Evolutionary conservation across 495 filamentous ascomycete genomes (phyloP).

Genomic region (Penicillium angulare): DNA sequence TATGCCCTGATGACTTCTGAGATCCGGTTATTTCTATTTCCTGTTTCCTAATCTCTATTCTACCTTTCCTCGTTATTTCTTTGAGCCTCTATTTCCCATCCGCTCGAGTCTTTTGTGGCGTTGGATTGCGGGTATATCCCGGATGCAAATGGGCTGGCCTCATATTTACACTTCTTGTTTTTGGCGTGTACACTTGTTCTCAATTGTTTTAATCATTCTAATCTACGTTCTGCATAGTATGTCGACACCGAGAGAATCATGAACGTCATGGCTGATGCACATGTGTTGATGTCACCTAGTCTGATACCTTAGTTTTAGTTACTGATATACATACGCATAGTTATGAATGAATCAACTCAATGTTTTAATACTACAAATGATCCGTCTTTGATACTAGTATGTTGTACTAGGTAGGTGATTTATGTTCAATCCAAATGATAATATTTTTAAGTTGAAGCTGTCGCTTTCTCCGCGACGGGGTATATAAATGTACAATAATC

Average conservation of each 20-base stretch:
- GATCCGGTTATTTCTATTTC: too few species aligned
- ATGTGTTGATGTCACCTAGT: neutral
- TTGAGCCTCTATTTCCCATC: neutral
- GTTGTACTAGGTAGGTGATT: too few species aligned
- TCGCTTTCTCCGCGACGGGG: neutral
- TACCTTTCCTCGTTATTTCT: neutral
- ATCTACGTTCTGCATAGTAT: conserved; percentile 5
- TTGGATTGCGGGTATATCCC: conserved; percentile 6
- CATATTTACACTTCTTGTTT: conserved; percentile 8
- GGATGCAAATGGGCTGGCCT: conserved; percentile 18
- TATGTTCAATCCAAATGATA: neutral
- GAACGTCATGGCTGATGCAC: neutral
- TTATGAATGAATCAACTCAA: too few species aligned
- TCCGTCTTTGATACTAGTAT: too few species aligned
- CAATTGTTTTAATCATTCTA: conserved; percentile 4
- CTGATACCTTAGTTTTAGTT: neutral
- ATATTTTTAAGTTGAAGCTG: neutral
- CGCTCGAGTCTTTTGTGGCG: neutral
- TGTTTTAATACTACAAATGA: too few species aligned
- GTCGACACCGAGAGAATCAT: neutral
- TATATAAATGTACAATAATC: conserved; percentile 2
- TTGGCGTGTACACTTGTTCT: conserved; percentile 8
- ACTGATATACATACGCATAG: too few species aligned
- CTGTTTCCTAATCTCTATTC: neutral
- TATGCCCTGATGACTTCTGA: conserved; percentile 2